Evolutionary conservation across 306 rosid species (phyloP), one percentile per base, ranked within the genome.

Genomic region (Castanopsis chinensis): DNA sequence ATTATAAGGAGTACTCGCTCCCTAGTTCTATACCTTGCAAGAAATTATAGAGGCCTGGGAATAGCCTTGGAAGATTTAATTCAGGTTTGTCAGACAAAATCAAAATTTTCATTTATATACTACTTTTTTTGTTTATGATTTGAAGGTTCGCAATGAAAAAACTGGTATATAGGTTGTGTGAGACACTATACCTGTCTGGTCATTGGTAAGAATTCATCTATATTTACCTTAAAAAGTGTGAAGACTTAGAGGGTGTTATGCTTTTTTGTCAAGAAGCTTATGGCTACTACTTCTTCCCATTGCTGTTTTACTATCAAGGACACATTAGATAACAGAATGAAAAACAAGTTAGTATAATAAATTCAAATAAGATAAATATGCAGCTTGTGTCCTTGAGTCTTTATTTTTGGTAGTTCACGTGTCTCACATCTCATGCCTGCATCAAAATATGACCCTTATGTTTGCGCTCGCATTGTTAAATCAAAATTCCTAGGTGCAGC

Each of bases 1-100:
- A 91, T 94, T 75, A 71, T 90, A 76, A 86, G 91, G 85, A 92
- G 95, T 78, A 87, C 97, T 54, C 89, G 88, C 61, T 83, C 97
- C 79, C 82, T 92, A 61, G 92, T 94, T 79, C 60, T 90, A 68
- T 92, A 85, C 83, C 81, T 94, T 54, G 93, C 97, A 45, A 85
- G 89, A 87, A 91, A 88, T 69, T 94, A 94, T 82, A 79, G 90
- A 87, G 94, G 97, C 55, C 67, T 79, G 78, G 99, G 99, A 76
- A 81, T 94, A 69, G 88, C 97, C 59, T 72, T 83, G 77, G 97
- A 90, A 64, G 99, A 94, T 84, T 82, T 94, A 58, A 85, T 92
- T 81, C 99, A 94, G 99, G 98, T 92, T 77, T 79, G 85, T 77
- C 78, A 78, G 75, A 65, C 61, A 13, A 76, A 58, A 51, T 30